Evolutionary conservation across 1,139 yeast species (phyloP).

Genomic region (Tardiomyces blankii): DNA sequence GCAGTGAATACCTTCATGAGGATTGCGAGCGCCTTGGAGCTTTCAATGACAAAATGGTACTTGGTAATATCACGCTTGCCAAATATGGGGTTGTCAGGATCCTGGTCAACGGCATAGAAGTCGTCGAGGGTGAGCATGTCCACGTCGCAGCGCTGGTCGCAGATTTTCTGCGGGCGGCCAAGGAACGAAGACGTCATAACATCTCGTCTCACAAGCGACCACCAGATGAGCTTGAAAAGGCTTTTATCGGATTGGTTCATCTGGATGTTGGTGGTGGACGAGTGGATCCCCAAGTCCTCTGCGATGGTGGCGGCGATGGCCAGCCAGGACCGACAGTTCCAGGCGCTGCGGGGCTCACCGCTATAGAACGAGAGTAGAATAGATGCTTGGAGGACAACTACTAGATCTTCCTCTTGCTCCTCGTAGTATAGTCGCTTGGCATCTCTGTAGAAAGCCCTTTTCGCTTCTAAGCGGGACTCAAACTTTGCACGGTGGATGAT

Average conservation of each 20-base stretch:
- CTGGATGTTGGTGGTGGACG: conserved; percentile 6
- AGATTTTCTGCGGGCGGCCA: conserved; percentile 10
- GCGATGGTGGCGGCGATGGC: conserved; percentile 8
- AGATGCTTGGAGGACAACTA: conserved; percentile 6
- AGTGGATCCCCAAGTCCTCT: conserved; percentile 10
- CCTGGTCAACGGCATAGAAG: conserved; percentile 5
- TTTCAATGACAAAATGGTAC: conserved; percentile 5
- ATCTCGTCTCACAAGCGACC: conserved; percentile 8
- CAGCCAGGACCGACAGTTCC: conserved; percentile 9
- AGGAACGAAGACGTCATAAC: conserved; percentile 8
- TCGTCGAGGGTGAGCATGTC: conserved; percentile 7
- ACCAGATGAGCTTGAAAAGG: conserved; percentile 8
- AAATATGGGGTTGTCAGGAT: conserved; percentile 5
- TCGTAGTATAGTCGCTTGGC: conserved; percentile 7
- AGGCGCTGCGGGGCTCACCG: conserved; percentile 9
- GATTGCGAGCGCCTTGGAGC: conserved; percentile 5
- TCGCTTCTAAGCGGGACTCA: conserved; percentile 6
- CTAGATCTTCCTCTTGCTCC: conserved; percentile 5
- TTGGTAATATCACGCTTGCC: conserved; percentile 6
- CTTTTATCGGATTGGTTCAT: conserved; percentile 7
- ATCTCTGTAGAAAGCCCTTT: conserved; percentile 5
- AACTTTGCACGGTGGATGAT: conserved; percentile 6
- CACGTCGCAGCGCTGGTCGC: conserved; percentile 7
- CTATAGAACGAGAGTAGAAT: conserved; percentile 9
- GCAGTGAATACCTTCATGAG: conserved; percentile 5